Evolutionary conservation across 2,329 filamentous ascomycete genomes (phyloP).

Genomic region (Ilyonectria sp.): DNA sequence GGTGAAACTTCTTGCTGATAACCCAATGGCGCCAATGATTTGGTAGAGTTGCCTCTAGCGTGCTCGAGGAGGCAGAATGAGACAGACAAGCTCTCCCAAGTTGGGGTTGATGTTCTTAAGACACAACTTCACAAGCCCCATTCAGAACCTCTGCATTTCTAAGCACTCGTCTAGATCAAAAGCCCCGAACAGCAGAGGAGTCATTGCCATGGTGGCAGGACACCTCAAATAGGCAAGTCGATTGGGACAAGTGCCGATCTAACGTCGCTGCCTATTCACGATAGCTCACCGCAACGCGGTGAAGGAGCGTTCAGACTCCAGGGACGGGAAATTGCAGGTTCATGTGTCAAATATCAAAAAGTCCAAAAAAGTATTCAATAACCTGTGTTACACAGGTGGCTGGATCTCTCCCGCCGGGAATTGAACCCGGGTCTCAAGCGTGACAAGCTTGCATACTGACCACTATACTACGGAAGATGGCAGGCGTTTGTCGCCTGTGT

Average conservation of each 20-base stretch:
- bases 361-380: slow-evolving; percentile 2
- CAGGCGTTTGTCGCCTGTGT: slow-evolving; percentile 27
- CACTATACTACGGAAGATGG: slow-evolving; percentile 33
- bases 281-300: background rate
- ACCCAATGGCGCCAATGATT: background rate
- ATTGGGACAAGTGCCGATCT: background rate
- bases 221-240: background rate
- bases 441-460: slow-evolving; percentile 33
- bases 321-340: no score
- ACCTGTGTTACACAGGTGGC: slow-evolving; percentile 27
- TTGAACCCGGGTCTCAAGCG: slow-evolving; percentile 32
- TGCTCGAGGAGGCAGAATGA: background rate
- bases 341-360: background rate
- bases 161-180: slow-evolving; percentile 1
- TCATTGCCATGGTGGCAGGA: background rate
- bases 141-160: background rate
- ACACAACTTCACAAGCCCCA: background rate
- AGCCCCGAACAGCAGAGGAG: background rate
- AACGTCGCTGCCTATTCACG: slow-evolving; percentile 16
- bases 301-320: background rate
- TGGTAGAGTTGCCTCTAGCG: background rate
- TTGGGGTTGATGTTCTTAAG: background rate
- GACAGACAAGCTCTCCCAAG: background rate
- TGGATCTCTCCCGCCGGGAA: slow-evolving; percentile 30
- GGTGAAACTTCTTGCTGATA: background rate